Evolutionary conservation across 73 alveolate species (phyloP).

Genomic region (Blepharisma japonicum): DNA sequence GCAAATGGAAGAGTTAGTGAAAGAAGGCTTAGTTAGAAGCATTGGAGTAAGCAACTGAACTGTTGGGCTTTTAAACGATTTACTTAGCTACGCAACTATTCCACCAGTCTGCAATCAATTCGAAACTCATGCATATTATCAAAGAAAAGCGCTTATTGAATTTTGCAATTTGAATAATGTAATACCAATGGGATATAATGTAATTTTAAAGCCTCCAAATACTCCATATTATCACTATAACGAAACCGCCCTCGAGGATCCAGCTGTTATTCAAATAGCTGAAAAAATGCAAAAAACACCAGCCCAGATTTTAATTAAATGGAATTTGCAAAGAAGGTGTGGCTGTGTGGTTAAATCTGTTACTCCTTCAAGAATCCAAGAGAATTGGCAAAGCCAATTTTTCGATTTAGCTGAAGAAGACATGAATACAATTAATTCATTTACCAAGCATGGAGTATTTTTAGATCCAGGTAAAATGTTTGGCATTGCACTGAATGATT

Average conservation of each 20-base stretch:
- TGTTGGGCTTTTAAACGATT: constrained; percentile 49
- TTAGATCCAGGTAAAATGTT: not conserved
- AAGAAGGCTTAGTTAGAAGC: constrained; percentile 53
- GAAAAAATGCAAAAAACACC: not conserved
- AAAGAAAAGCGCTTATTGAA: constrained; percentile 45
- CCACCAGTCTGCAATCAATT: constrained; percentile 74
- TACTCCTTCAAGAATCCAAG: constrained; percentile 60
- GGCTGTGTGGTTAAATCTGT: constrained; percentile 72
- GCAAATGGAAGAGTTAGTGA: constrained; percentile 62
- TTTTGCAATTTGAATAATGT: constrained; percentile 43
- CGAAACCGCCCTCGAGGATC: not conserved
- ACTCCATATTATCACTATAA: not conserved
- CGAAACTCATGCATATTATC: constrained; percentile 64
- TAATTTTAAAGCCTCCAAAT: constrained; percentile 55
- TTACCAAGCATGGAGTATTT: constrained; percentile 30
- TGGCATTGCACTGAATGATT: not conserved
- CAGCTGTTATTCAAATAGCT: not conserved
- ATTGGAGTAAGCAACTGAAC: constrained; percentile 76
- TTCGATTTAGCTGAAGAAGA: constrained; percentile 52
- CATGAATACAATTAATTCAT: constrained; percentile 32
- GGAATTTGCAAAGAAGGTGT: constrained; percentile 60
- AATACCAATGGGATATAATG: constrained; percentile 65
- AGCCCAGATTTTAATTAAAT: constrained; percentile 41
- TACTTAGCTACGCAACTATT: constrained; percentile 58
- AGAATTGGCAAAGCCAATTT: constrained; percentile 60